Percentiles rank a stretch among this genome's conserved stretches.
Evolutionary conservation across 257 asterid species (phyloP).

Genomic region (Paraleonurus japonicus): DNA sequence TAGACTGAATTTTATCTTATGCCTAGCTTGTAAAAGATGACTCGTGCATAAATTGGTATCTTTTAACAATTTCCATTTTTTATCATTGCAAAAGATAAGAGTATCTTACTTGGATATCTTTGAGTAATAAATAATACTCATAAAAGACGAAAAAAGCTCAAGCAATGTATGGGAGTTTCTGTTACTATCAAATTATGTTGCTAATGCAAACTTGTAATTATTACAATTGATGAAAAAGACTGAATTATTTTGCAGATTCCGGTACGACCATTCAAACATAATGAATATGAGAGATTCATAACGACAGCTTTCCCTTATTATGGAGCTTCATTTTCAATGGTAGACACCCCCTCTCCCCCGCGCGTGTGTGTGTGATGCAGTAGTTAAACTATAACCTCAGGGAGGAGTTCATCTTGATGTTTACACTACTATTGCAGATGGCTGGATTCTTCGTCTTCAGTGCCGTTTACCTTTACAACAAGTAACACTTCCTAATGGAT

Average conservation of each 20-base stretch:
- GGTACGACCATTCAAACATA: constrained; percentile 28
- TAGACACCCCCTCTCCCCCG: not conserved
- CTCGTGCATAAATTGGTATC: not conserved
- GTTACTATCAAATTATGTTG: not conserved
- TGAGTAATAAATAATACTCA: not conserved
- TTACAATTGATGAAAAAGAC: not conserved
- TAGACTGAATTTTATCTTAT: no score
- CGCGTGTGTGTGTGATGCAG: not conserved
- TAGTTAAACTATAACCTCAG: not conserved
- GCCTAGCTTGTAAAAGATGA: not conserved
- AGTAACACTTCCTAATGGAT: constrained; percentile 1
- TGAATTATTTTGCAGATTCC: constrained; percentile 20
- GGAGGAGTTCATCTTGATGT: not conserved
- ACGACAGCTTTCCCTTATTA: constrained; percentile 26
- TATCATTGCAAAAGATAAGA: not conserved
- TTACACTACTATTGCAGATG: constrained; percentile 20
- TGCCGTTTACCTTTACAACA: constrained; percentile 25
- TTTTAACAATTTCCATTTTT: not conserved
- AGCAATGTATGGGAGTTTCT: not conserved
- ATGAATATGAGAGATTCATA: constrained; percentile 30
- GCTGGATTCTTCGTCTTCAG: constrained; percentile 29
- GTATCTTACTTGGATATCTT: not conserved
- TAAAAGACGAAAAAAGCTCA: not conserved
- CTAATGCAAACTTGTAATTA: not conserved
- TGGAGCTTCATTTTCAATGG: constrained; percentile 32